A percentile compares a stretch with the other conserved stretches of the same genome.
Evolutionary conservation across 257 asterid genomes (phyloP).

Genomic region (Osmanthus fragrans): DNA sequence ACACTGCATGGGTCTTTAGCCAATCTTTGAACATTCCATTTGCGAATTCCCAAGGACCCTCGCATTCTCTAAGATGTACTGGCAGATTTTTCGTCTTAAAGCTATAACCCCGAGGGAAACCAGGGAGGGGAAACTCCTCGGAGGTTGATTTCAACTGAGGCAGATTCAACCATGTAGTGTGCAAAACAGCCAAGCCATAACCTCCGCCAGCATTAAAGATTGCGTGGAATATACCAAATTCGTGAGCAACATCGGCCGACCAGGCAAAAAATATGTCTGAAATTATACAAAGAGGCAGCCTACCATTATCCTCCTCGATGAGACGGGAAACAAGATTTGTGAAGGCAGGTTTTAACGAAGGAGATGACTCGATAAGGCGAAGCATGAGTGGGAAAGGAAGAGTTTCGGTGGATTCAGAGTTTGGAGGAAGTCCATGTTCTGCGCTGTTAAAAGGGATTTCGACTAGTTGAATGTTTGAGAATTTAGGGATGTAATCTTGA

Average conservation of each 20-base stretch:
- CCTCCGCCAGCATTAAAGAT: constrained; percentile 38
- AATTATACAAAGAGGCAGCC: constrained; percentile 29
- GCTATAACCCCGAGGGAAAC: constrained; percentile 27
- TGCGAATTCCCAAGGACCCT: constrained; percentile 21
- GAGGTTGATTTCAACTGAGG: constrained; percentile 23
- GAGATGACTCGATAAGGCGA: constrained; percentile 18
- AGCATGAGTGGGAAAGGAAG: constrained; percentile 19
- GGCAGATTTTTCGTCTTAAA: constrained; percentile 23
- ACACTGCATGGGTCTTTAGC: constrained; percentile 41
- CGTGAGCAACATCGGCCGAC: constrained; percentile 38
- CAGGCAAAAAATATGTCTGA: constrained; percentile 43
- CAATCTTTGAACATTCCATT: constrained; percentile 19
- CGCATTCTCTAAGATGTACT: background rate
- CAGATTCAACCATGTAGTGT: constrained; percentile 24
- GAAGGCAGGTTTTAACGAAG: constrained; percentile 33
- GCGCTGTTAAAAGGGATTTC: background rate
- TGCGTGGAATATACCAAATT: constrained; percentile 29
- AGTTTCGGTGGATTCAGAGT: constrained; percentile 24
- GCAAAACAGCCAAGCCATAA: constrained; percentile 33
- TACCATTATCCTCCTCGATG: background rate
- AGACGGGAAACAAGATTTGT: constrained; percentile 20
- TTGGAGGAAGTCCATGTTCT: constrained; percentile 27
- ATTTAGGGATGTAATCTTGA: background rate
- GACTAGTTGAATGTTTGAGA: background rate
- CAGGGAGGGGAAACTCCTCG: constrained; percentile 24